These are phyloP conservation scores for Beauveria brongniartii DNA, from an alignment of 2,329 filamentous ascomycete genomes.

Conservation along the genomic window DNA sequence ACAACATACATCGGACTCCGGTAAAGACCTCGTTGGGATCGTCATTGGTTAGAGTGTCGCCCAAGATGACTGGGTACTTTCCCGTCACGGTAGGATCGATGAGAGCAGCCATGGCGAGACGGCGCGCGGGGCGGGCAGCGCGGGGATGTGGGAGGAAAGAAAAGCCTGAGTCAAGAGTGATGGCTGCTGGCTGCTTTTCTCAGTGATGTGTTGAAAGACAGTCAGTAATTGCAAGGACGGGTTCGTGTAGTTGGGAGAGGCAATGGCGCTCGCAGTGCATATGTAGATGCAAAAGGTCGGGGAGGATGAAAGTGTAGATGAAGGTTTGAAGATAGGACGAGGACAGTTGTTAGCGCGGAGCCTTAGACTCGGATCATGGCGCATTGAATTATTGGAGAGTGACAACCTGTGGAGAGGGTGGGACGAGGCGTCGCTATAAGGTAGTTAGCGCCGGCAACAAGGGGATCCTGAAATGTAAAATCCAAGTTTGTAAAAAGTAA, in stretches of 20 bases:
- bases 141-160: not conserved
- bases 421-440: not conserved
- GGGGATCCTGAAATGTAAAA: not conserved
- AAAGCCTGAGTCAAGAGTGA: not conserved
- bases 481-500: not conserved
- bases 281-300: not conserved
- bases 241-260: not conserved
- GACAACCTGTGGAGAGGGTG: slow-evolving; percentile 2
- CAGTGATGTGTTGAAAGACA: not conserved
- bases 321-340: not conserved
- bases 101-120: slow-evolving; percentile 26
- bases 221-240: no score
- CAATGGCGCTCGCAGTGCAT: not conserved
- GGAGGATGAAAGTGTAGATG: not conserved
- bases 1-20: slow-evolving; percentile 46
- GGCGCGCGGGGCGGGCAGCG: not conserved
- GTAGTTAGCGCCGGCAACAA: not conserved
- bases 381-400: not conserved
- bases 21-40: slow-evolving; percentile 51
- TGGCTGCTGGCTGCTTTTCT: not conserved
- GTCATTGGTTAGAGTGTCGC: slow-evolving; percentile 51
- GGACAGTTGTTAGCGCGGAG: not conserved
- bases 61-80: slow-evolving; percentile 56
- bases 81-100: slow-evolving; percentile 53
- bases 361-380: not conserved